Evolutionary conservation across 768 basidiomycete genomes (phyloP).

Genomic region (Boletellus ananiceps): DNA sequence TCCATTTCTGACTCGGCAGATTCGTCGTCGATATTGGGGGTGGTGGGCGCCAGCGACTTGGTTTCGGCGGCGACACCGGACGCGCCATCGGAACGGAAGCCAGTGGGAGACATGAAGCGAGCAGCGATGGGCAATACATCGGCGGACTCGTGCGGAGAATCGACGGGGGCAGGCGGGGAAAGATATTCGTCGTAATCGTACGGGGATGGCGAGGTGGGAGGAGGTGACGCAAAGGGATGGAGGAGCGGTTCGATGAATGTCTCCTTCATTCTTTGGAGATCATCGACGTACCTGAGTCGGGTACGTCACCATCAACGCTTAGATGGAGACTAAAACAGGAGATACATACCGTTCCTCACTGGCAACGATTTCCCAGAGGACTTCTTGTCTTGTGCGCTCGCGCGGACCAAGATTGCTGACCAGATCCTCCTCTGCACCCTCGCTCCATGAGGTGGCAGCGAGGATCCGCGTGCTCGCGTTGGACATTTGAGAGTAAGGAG

Average conservation of each 20-base stretch:
- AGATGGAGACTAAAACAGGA: slow-evolving; percentile 9
- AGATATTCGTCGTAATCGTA: slow-evolving; percentile 67
- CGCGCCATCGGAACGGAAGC: slow-evolving; percentile 45
- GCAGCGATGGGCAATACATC: slow-evolving; percentile 86
- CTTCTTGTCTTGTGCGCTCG: slow-evolving; percentile 93
- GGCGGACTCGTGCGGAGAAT: slow-evolving; percentile 64
- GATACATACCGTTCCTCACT: slow-evolving; percentile 82
- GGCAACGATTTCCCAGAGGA: slow-evolving; percentile 93
- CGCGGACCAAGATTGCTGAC: slow-evolving; percentile 90
- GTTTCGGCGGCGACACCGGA: slow-evolving; percentile 38
- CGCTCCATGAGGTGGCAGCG: slow-evolving; percentile 84
- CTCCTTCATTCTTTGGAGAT: slow-evolving; percentile 87
- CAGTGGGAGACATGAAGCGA: slow-evolving; percentile 75
- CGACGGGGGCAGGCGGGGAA: slow-evolving; percentile 37
- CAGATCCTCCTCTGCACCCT: slow-evolving; percentile 90
- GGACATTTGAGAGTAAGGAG: slow-evolving; percentile 80
- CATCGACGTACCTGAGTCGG: slow-evolving; percentile 76
- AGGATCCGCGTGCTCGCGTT: slow-evolving; percentile 68
- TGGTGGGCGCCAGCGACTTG: slow-evolving; percentile 43
- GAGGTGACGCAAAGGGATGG: slow-evolving; percentile 61
- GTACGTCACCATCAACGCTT: slow-evolving; percentile 11
- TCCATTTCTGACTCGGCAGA: slow-evolving; percentile 73
- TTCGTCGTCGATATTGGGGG: slow-evolving; percentile 68
- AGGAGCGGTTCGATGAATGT: slow-evolving; percentile 88
- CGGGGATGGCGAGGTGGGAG: slow-evolving; percentile 44